A percentile compares a stretch with the other conserved stretches of the same genome.
Conservation (phyloP, 2,329 filamentous ascomycete species). For the Colletotrichum godetiae region DNA sequence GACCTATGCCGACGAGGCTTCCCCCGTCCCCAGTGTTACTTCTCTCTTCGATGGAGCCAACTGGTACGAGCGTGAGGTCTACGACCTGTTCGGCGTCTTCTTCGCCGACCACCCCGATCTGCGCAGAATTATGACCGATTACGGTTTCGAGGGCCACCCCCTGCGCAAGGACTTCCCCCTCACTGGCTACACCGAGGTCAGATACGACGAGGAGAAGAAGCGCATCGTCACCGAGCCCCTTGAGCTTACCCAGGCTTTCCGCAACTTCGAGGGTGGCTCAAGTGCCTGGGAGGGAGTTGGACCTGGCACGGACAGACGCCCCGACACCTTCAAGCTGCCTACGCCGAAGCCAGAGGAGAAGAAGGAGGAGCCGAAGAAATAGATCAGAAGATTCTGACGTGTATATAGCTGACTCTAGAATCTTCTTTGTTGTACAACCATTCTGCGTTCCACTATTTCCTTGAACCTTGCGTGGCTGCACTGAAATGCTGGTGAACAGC, state of each 20-base stretch:
- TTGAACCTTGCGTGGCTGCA: neutral
- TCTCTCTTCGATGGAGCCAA: conserved; percentile 93
- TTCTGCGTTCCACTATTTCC: conserved; percentile 7
- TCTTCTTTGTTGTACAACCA: conserved; percentile 36
- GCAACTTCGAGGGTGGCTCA: conserved; percentile 94
- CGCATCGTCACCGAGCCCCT: conserved; percentile 97
- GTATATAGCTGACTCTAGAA: conserved; percentile 38
- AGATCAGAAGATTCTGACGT: conserved; percentile 49
- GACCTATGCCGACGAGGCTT: conserved; percentile 97
- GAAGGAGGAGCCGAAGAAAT: conserved; percentile 93
- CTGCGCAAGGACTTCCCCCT: conserved; percentile 97
- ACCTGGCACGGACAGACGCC: conserved; percentile 79
- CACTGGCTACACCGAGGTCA: conserved; percentile 97
- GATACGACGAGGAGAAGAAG: conserved; percentile 99
- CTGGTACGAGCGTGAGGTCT: conserved; percentile 98
- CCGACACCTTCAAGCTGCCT: conserved; percentile 91
- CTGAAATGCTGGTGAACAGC: neutral
- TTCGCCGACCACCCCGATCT: conserved; percentile 96
- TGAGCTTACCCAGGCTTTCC: conserved; percentile 97
- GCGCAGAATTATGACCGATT: conserved; percentile 98
- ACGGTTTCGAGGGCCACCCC: conserved; percentile 98
- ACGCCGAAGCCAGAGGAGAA: conserved; percentile 95
- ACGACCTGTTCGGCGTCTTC: conserved; percentile 97
- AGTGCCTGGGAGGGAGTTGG: conserved; percentile 76
- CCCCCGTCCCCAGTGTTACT: conserved; percentile 89